Evolutionary conservation across 768 basidiomycete species (phyloP), one percentile per base, ranked within the genome.

Genomic region (Auricularia cornea): DNA sequence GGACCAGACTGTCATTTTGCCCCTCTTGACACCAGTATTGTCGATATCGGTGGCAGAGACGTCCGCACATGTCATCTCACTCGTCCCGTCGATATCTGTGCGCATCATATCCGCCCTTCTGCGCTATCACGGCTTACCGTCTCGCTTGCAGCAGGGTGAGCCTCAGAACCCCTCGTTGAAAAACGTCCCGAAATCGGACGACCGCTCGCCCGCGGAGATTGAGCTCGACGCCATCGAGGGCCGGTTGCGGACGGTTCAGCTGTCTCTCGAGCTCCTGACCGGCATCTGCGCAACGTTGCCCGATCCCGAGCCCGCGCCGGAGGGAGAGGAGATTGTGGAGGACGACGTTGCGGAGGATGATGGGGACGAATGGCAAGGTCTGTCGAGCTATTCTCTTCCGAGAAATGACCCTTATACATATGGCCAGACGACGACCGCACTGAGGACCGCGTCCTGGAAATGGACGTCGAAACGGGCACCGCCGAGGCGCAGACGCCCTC

Each of bases 241-340:
- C 18, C 82, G 77, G 62, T 73, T 97, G 60, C 81, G 87, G 68
- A 89, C 89, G 1, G 80, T 92, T 12, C 88, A 90, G 66, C 80
- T 94, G 33, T 85, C 89, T n/a, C 78, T 97, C 30, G 94, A 98
- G 75, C 85, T 97, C 59, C 73, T 97, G 66, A 95, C 93, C 0
- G 89, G 89, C 32, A 78, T 83, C n/a, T 97, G 92, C 71, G 94
- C 94, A 23, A 91, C 87, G 5, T 75, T 97, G 44, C 92, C 92
- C 3, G 92, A 93, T 68, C 84, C 88, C 20, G 84, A 86, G 61
- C 76, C 79, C 52, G 26, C 54, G 6, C 26, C 28, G 16, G 54
- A 57, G 29, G 28, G 11, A 6, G 54, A 57, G 54, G 68, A 64
- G 41, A 73, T 71, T 31, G 66, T 69, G 0, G 73, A 71, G 31